These are phyloP conservation scores for Kappamyces sp. DNA, from an alignment of 192 early-diverging fungal genomes.

Conservation along the genomic window DNA sequence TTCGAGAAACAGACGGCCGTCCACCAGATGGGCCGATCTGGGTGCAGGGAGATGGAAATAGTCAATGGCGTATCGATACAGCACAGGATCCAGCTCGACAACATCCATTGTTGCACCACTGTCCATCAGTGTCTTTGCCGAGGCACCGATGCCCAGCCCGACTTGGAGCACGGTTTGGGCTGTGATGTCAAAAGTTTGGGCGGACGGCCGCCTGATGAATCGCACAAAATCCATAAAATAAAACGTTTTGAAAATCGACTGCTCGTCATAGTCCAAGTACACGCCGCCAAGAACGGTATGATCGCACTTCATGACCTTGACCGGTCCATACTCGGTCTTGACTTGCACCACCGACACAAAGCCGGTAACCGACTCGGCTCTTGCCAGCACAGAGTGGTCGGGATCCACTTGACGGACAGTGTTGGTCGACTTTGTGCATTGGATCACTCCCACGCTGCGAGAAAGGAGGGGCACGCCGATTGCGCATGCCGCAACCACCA, in stretches of 20 bases:
- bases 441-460: too few species aligned
- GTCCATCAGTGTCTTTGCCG: constrained; percentile 58
- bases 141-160: constrained; percentile 79
- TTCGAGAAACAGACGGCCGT: constrained; percentile 73
- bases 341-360: constrained; percentile 69
- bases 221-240: constrained; percentile 77
- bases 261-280: constrained; percentile 50
- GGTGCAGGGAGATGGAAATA: constrained; percentile 63
- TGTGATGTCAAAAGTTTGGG: constrained; percentile 2
- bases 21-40: constrained; percentile 52
- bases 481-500: too few species aligned
- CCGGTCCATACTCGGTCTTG: constrained; percentile 40
- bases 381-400: constrained; percentile 43
- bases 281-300: constrained; percentile 86
- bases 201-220: constrained; percentile 30
- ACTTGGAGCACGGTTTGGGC: constrained; percentile 20
- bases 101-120: constrained; percentile 59
- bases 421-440: too few species aligned
- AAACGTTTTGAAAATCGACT: constrained; percentile 75
- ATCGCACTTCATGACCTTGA: constrained; percentile 75
- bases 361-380: constrained; percentile 76
- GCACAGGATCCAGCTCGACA: constrained; percentile 77
- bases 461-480: too few species aligned
- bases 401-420: too few species aligned
- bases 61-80: constrained; percentile 59